Evolutionary conservation across 768 basidiomycete genomes (phyloP).

Genomic region (Termitomyces bulborhizus): DNA sequence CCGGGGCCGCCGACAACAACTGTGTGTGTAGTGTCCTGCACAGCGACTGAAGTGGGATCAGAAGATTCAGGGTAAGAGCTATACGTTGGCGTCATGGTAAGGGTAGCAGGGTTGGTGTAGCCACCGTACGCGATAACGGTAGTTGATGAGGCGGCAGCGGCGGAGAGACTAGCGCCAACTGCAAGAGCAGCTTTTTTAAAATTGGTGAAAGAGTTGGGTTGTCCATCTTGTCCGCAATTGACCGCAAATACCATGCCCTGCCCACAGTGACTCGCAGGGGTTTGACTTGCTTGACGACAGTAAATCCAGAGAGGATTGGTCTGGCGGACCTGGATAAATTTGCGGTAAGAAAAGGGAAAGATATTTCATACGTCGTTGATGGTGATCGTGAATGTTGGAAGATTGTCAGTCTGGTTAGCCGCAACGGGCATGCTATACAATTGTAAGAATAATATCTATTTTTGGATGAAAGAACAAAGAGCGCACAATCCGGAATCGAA

Average conservation of each 20-base stretch:
- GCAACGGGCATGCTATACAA: constrained; percentile 42
- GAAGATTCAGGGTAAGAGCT: constrained; percentile 49
- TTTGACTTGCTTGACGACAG: constrained; percentile 47
- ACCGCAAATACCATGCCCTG: constrained; percentile 63
- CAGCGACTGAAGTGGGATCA: constrained; percentile 44
- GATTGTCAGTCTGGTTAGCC: constrained; percentile 40
- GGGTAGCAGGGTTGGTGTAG: constrained; percentile 45
- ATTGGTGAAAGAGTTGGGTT: constrained; percentile 53
- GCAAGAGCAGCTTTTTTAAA: constrained; percentile 55
- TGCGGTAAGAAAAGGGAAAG: neutral
- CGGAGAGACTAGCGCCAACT: constrained; percentile 43
- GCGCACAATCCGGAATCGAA: constrained; percentile 55
- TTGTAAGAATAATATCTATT: constrained; percentile 3
- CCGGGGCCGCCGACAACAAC: constrained; percentile 50
- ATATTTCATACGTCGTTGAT: constrained; percentile 34
- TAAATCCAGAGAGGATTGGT: constrained; percentile 55
- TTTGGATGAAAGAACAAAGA: neutral
- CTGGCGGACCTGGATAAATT: constrained; percentile 20
- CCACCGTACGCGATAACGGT: constrained; percentile 23
- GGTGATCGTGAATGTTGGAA: constrained; percentile 47
- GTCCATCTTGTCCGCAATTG: constrained; percentile 51
- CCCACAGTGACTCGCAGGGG: constrained; percentile 52
- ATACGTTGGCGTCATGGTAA: constrained; percentile 38
- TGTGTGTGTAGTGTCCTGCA: constrained; percentile 39
- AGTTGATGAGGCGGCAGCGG: constrained; percentile 34